A percentile compares a stretch with the other conserved stretches of the same genome.
These are phyloP conservation scores for Spatholobus suberectus DNA, from an alignment of 306 rosid species.

Conservation along the genomic window DNA sequence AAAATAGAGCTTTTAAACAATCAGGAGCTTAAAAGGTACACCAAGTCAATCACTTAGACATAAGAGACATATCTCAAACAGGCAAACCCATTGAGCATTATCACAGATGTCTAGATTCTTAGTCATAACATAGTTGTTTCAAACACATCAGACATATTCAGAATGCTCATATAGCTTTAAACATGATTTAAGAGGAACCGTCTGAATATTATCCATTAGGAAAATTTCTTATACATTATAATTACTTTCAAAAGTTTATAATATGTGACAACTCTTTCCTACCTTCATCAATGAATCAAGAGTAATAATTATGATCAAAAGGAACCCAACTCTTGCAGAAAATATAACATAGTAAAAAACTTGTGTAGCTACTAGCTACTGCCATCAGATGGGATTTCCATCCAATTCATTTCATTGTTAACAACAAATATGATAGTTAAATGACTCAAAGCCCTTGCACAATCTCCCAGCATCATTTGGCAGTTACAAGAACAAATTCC, in stretches of 20 bases:
- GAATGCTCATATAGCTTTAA: background rate
- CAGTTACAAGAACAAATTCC: constrained; percentile 21
- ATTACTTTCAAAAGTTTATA: background rate
- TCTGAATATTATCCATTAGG: background rate
- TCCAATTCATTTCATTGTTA: constrained; percentile 50
- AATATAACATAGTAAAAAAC: background rate
- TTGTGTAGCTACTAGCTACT: constrained; percentile 10
- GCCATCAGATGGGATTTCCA: constrained; percentile 66
- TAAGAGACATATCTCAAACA: too few relatives aligned
- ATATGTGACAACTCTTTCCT: background rate
- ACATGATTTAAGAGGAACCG: background rate
- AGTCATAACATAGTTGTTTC: background rate
- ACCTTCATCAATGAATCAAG: background rate
- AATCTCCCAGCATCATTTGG: constrained; percentile 62
- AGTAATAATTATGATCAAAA: background rate
- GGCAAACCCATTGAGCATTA: too few relatives aligned
- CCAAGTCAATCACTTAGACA: background rate
- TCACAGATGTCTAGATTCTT: background rate
- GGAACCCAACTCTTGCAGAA: background rate
- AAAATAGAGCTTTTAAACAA: background rate
- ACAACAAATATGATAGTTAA: constrained; percentile 16
- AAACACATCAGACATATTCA: background rate
- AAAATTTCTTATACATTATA: background rate
- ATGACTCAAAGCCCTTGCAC: constrained; percentile 71
- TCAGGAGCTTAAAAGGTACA: background rate